Conservation (phyloP, 352 stramenopile species). For the Pythium insidiosum region DNA sequence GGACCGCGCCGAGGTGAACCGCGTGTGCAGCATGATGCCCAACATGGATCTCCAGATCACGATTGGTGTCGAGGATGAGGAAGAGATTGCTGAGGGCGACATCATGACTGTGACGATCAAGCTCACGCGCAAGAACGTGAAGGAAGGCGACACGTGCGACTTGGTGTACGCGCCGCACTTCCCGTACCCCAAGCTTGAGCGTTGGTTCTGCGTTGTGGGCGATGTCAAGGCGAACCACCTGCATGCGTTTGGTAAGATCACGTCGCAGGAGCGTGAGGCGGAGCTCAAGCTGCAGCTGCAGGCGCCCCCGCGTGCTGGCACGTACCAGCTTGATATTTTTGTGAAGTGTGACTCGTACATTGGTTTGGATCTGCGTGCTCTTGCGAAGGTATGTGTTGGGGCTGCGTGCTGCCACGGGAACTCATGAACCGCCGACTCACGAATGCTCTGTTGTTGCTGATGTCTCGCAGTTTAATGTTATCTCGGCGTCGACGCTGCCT, state of each 20-base stretch:
- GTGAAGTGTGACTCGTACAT: conserved; percentile 98
- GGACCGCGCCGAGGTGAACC: conserved; percentile 91
- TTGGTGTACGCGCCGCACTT: conserved; percentile 96
- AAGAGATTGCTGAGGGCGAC: conserved; percentile 98
- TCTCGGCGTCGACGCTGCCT: conserved; percentile 88
- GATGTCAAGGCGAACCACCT: conserved; percentile 93
- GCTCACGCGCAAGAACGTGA: conserved; percentile 95
- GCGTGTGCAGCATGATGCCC: conserved; percentile 92
- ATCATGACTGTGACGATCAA: conserved; percentile 97
- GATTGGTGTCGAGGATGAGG: conserved; percentile 85
- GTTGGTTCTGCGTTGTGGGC: conserved; percentile 96
- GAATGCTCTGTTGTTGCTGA: background rate
- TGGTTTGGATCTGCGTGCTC: conserved; percentile 90
- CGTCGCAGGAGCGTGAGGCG: conserved; percentile 78
- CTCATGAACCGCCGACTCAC: no score
- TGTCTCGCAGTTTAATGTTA: conserved; percentile 86
- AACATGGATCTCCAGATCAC: conserved; percentile 91
- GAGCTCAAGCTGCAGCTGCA: conserved; percentile 95
- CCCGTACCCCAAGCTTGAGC: conserved; percentile 93
- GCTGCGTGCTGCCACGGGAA: no score
- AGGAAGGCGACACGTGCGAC: conserved; percentile 91
- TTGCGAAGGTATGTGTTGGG: conserved; percentile 85
- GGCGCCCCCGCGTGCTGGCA: conserved; percentile 88
- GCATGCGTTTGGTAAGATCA: conserved; percentile 96
- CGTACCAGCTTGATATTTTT: conserved; percentile 96